Conservation (phyloP, 2,329 filamentous ascomycete species). For the Clonostachys rosea region DNA sequence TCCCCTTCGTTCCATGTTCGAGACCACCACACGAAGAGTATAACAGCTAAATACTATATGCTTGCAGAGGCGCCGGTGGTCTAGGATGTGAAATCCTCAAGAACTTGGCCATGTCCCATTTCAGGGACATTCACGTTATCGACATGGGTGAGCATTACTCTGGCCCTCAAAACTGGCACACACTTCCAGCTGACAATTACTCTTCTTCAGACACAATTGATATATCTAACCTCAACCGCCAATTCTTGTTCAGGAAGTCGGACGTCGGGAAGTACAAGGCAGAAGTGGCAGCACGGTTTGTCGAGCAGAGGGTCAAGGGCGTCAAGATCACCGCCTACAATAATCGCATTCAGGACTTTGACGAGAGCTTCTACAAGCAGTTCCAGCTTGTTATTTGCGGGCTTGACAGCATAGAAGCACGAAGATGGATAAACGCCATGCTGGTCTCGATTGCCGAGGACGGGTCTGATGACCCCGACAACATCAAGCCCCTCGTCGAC, state of each 20-base stretch:
- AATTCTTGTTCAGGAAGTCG: slow-evolving; percentile 88
- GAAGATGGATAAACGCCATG: slow-evolving; percentile 97
- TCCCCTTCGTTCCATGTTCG: neutral
- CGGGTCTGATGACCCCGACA: slow-evolving; percentile 64
- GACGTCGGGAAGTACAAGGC: slow-evolving; percentile 95
- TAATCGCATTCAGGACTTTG: slow-evolving; percentile 93
- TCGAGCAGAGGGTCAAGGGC: slow-evolving; percentile 82
- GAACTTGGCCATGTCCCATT: slow-evolving; percentile 89
- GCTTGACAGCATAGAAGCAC: slow-evolving; percentile 92
- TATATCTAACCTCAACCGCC: slow-evolving; percentile 94
- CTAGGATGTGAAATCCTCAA: slow-evolving; percentile 96
- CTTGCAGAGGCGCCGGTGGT: slow-evolving; percentile 77
- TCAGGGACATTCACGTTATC: slow-evolving; percentile 96
- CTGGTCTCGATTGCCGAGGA: slow-evolving; percentile 86
- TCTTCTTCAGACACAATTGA: slow-evolving; percentile 78
- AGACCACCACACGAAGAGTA: neutral
- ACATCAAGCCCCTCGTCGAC: slow-evolving; percentile 89
- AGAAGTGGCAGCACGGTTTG: slow-evolving; percentile 86
- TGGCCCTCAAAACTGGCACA: neutral
- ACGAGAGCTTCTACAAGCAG: slow-evolving; percentile 94
- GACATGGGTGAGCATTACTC: slow-evolving; percentile 71
- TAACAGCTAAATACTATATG: neutral
- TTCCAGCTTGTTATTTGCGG: slow-evolving; percentile 94
- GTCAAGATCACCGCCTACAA: slow-evolving; percentile 94
- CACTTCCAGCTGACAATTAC: slow-evolving; percentile 3